Percentiles rank a stretch among this genome's conserved stretches.
These are phyloP conservation scores for Cladorrhinum samala DNA, from an alignment of 495 filamentous ascomycete species.

Conservation along the genomic window DNA sequence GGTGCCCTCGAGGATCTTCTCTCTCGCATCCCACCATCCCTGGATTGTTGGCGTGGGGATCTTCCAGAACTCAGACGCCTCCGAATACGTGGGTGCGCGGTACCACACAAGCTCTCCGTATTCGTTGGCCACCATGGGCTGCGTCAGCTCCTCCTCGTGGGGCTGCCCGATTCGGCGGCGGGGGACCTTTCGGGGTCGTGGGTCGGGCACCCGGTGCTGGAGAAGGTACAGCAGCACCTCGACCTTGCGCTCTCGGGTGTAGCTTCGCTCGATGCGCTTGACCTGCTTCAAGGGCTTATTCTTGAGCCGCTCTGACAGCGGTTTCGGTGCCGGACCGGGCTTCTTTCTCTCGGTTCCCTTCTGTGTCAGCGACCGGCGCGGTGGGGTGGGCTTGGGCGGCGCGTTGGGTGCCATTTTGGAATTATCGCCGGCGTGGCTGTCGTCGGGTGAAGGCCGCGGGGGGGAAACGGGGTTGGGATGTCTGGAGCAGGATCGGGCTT, in stretches of 20 bases:
- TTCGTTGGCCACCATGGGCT: not conserved
- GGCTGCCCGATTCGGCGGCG: slow-evolving; percentile 23
- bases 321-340: slow-evolving; percentile 17
- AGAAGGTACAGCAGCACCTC: slow-evolving; percentile 25
- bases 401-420: slow-evolving; percentile 5
- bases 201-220: slow-evolving; percentile 21
- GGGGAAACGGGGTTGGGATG: too few species aligned
- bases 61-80: slow-evolving; percentile 22
- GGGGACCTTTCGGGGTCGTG: slow-evolving; percentile 1
- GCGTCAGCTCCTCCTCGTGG: slow-evolving; percentile 4
- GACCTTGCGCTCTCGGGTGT: slow-evolving; percentile 23
- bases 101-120: slow-evolving; percentile 17
- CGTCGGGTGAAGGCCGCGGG: too few species aligned
- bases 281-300: slow-evolving; percentile 16
- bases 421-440: too few species aligned
- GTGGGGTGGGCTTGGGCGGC: not conserved
- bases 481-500: too few species aligned
- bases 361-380: slow-evolving; percentile 5
- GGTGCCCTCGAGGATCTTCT: slow-evolving; percentile 23
- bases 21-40: slow-evolving; percentile 25
- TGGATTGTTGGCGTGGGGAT: slow-evolving; percentile 23
- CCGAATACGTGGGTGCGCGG: slow-evolving; percentile 23
- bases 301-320: slow-evolving; percentile 14
- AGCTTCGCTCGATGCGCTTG: slow-evolving; percentile 18
- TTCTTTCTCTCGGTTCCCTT: slow-evolving; percentile 13